A percentile compares a stretch with the other conserved stretches of the same genome.
Evolutionary conservation across 352 stramenopile species (phyloP).

Genomic region (Aphanomyces cochlioides): DNA sequence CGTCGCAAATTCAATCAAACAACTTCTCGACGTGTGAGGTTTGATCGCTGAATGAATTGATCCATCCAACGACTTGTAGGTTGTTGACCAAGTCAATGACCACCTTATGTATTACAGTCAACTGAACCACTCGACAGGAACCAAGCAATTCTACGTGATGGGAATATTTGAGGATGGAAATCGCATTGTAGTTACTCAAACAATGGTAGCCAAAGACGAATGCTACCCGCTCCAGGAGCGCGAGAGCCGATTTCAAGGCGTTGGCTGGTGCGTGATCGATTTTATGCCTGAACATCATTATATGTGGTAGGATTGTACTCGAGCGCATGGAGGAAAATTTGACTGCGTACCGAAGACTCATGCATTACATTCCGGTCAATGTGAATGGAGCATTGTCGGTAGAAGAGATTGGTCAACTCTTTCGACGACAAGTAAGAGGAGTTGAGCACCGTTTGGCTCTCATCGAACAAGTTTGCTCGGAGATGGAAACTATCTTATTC

Average conservation of each 20-base stretch:
- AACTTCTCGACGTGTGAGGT: neutral
- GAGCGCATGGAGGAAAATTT: neutral
- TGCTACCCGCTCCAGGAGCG: neutral
- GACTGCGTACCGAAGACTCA: neutral
- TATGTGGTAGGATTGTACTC: neutral
- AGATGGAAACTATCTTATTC: too few species aligned
- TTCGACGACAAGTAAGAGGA: too few species aligned
- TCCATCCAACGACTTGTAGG: neutral
- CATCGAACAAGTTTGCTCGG: too few species aligned
- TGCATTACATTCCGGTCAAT: too few species aligned
- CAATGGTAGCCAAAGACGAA: neutral
- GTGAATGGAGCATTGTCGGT: too few species aligned
- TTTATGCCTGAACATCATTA: neutral
- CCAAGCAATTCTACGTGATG: neutral
- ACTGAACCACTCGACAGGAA: neutral
- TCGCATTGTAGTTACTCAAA: neutral
- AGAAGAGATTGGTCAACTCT: too few species aligned
- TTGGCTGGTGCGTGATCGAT: neutral
- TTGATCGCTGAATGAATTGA: neutral
- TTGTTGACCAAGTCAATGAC: neutral
- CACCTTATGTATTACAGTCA: neutral
- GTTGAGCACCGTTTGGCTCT: too few species aligned
- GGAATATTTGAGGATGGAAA: conserved; percentile 1
- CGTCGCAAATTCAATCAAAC: neutral
- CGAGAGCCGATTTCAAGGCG: neutral